Base-by-base conservation (phyloP, 306 rosid genomes). In the Prunus kanzakura region DNA sequence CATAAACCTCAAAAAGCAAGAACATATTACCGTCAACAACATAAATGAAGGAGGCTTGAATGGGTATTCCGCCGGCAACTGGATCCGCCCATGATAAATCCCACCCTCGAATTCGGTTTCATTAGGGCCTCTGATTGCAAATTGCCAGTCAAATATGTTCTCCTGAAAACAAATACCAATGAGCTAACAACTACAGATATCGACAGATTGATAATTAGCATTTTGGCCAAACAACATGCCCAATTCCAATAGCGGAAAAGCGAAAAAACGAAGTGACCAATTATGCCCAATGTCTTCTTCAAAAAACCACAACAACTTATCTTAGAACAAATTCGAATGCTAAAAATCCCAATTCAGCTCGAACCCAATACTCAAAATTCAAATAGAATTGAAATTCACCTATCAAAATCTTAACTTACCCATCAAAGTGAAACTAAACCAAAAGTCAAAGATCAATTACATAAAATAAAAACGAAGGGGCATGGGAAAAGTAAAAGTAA, bases 111-210 rank as follows among this genome's bases (percentile, higher is more conserved):
- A 93, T 76, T 89, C 98, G 50, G 86, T 76, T 38, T 89, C 98
- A 63, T 71, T 4, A 10, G 97, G 90, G 1, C 98, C 97, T 71
- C 90, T 82, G 67, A 93, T 88, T 9, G 98, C 97, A 83, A 93
- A 93, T 86, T 93, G 96, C 97, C 98, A 93, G 83, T 93, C 97
- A 80, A 95, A 95, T 75, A 95, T 89, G 62, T 95, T 92, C 83
- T 95, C 99, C 99, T 95, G 87, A 29, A 82, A 32, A 18, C 25
- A 64, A 73, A 73, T 18, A 51, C 30, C 18, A 32, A 64, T 50
- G 11, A 82, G 25, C 69, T 35, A 35, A 32, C 69, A 35, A 35
- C 62, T 16, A 19, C 3, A 8, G 25, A 64, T 52, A 52, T 52
- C 52, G 52, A 47, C 15, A 15, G 11, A 8, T 19, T 18, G 25